phyloP scores from a whole-genome alignment of 176 grass and related monocot genomes.

The Aechmea fasciata region DNA sequence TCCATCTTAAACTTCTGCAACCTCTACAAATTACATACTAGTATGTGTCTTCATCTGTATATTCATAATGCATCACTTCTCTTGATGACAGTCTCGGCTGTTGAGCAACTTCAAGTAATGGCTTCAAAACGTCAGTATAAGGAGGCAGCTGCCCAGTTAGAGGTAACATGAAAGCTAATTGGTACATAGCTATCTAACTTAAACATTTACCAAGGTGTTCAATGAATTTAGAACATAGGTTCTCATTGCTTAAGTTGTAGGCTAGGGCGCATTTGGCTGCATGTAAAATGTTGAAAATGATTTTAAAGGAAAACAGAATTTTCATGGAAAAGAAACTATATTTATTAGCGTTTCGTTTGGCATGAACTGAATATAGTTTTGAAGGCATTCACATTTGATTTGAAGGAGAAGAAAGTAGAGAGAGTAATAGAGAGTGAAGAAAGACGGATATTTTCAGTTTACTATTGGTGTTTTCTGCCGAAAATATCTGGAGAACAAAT shows the following conservation, averaged over 20 bases:
- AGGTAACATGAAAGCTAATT: conserved; percentile 36
- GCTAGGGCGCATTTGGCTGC: background rate
- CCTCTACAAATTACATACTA: background rate
- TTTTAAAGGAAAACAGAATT: too few species aligned
- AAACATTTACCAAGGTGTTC: conserved; percentile 1
- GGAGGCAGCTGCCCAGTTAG: conserved; percentile 93
- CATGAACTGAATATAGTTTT: too few species aligned
- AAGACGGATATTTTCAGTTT: background rate
- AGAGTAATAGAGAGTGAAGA: background rate
- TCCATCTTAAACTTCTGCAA: background rate
- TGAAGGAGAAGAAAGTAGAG: too few species aligned
- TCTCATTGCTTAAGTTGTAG: background rate
- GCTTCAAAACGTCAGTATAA: conserved; percentile 97
- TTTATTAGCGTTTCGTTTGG: too few species aligned
- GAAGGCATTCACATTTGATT: too few species aligned
- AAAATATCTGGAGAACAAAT: background rate
- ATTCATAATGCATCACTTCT: background rate
- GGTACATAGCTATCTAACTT: background rate
- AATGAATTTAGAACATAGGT: background rate
- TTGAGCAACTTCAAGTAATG: conserved; percentile 99
- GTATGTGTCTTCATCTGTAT: background rate
- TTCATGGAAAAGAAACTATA: too few species aligned
- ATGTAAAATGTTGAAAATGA: too few species aligned
- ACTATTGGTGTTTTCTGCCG: background rate
- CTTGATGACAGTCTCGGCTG: conserved; percentile 63